Base-by-base conservation (phyloP, 768 basidiomycete genomes). In the Boletus eberwhitei region DNA sequence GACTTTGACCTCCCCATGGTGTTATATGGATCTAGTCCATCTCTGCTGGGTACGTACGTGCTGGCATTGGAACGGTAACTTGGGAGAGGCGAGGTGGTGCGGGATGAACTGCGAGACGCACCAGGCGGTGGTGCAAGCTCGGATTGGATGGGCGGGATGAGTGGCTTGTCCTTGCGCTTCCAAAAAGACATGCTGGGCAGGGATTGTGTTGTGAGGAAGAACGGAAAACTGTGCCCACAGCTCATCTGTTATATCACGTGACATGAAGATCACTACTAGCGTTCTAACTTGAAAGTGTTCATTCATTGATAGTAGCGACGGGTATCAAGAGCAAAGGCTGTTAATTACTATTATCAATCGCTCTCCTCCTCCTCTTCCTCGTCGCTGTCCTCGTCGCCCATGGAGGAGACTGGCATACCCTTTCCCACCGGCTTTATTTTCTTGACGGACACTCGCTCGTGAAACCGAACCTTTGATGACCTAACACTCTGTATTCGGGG, bases 401-500 rank as follows among this genome's bases (percentile, higher is more conserved):
- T 71, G 17, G 66, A 59, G 8, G 73, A 78, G 21, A 87, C 63
- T 5, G 86, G 81, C 51, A 81, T 73, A 44, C 81, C 82, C 67
- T 82, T 90, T 4, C 87, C 87, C 21, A 82, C 81, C 1, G 86
- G 75, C 61, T 85, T 86, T 64, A 94, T 93, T 43, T 81, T 87
- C 73, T 86, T 93, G 36, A 94, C 87, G 36, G 83, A 76, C 26
- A 95, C 93, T 63, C 86, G 79, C 5, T 91, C 87, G 63, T 86
- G 80, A 67, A 95, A 95, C 21, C 88, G 85, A 12, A 94, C 93
- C 52, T 77, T 82, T 38, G 60, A 57, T 13, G 68, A 64, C 39
- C 58, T 60, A 39, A 22, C 54, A 34, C 37, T 67, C 14, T 50
- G 50, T 34, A 36, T 44, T 26, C 58, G 60, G 21, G 62, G 69